Percentiles rank a stretch among this genome's conserved stretches.
Conservation (phyloP, 2,329 filamentous ascomycete species). For the Penicillium oxalicum region DNA sequence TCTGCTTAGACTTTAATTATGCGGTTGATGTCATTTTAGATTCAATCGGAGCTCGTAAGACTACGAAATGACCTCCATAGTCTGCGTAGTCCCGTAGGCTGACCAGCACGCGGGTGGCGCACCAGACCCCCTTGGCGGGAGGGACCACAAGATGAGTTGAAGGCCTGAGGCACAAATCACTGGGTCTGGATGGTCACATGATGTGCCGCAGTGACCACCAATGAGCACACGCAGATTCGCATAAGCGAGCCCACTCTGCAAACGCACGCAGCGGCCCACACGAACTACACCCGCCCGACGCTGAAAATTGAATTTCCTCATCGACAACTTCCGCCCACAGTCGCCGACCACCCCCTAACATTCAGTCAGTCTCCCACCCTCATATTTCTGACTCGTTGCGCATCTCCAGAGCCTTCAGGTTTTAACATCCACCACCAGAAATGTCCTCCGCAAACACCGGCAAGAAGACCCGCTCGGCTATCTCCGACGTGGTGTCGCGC, state of each 20-base stretch:
- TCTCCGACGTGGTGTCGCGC: conserved; percentile 97
- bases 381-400: background rate
- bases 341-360: conserved; percentile 32
- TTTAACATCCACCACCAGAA: conserved; percentile 38
- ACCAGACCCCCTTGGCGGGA: too few species aligned
- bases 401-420: background rate
- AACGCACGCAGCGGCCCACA: background rate
- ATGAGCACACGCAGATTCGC: conserved; percentile 19
- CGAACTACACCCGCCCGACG: conserved; percentile 29
- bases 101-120: too few species aligned
- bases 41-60: too few species aligned
- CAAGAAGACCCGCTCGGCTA: conserved; percentile 83
- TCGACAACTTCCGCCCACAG: conserved; percentile 36
- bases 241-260: conserved; percentile 30
- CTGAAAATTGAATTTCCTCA: conserved; percentile 28
- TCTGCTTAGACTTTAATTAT: background rate
- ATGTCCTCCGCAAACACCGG: conserved; percentile 63
- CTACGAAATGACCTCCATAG: too few species aligned
- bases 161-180: conserved; percentile 2
- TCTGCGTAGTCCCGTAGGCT: too few species aligned
- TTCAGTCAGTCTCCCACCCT: conserved; percentile 23
- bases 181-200: background rate
- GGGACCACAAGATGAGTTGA: too few species aligned
- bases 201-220: conserved; percentile 8
- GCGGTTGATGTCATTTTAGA: too few species aligned